These are phyloP conservation scores for Musa itinerans DNA, from an alignment of 176 grass and related monocot genomes.

Conservation along the genomic window DNA sequence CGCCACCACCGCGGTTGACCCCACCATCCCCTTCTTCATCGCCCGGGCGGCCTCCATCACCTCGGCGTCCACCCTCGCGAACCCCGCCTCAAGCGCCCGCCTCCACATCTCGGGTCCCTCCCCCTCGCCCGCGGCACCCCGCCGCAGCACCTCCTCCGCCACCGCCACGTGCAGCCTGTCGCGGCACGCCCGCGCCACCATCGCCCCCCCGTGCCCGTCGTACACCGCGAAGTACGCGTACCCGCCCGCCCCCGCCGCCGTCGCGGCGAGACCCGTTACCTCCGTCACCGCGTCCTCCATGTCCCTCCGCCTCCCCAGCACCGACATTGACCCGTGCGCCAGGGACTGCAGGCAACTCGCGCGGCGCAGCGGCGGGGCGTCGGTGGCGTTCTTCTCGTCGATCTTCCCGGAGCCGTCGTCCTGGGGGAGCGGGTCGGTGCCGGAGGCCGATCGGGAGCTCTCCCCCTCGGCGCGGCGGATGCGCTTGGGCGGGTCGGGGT, in stretches of 20 bases:
- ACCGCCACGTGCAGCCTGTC: neutral
- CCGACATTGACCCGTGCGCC: neutral
- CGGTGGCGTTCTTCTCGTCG: no score
- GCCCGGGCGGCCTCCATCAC: neutral
- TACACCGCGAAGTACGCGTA: neutral
- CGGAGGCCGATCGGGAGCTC: no score
- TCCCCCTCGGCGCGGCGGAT: no score
- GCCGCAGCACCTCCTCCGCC: neutral
- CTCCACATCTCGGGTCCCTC: slow-evolving; percentile 7
- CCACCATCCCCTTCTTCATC: slow-evolving; percentile 10
- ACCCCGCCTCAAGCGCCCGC: slow-evolving; percentile 11
- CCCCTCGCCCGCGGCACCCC: neutral
- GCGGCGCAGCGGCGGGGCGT: neutral
- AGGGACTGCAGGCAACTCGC: neutral
- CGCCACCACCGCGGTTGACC: slow-evolving; percentile 41
- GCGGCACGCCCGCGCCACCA: slow-evolving; percentile 1
- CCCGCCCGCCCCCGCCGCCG: no score
- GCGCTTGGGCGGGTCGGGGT: no score
- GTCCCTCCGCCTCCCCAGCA: neutral
- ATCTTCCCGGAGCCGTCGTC: no score
- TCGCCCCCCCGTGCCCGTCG: slow-evolving; percentile 1
- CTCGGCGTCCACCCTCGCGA: slow-evolving; percentile 26
- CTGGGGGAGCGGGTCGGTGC: no score
- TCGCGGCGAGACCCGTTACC: neutral
- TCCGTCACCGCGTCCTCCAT: neutral